Conservation (phyloP, 2,329 filamentous ascomycete genomes). For the Fusarium transvaalense region DNA sequence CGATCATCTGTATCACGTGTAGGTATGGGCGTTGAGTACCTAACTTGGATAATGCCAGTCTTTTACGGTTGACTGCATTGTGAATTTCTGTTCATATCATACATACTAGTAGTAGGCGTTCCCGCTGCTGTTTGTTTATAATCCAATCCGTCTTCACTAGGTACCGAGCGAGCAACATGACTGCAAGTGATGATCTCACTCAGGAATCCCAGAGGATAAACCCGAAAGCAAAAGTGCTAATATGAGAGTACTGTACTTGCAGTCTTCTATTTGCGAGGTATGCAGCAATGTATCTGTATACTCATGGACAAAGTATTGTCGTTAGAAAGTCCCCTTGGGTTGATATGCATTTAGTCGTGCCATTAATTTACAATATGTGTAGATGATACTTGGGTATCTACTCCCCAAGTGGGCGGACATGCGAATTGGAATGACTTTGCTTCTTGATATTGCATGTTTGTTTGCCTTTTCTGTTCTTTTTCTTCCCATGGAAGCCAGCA, state of each 20-base stretch:
- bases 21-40: background rate
- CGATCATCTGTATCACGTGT: constrained; percentile 22
- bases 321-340: background rate
- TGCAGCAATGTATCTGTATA: background rate
- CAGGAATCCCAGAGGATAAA: background rate
- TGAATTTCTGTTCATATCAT: background rate
- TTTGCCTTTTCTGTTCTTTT: background rate
- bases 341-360: too few relatives aligned
- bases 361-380: background rate
- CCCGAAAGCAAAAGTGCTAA: background rate
- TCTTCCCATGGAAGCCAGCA: background rate
- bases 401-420: background rate
- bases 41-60: background rate
- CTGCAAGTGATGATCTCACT: background rate
- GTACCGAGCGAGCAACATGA: too few relatives aligned
- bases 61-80: background rate
- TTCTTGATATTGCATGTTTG: background rate
- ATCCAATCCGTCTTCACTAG: too few relatives aligned
- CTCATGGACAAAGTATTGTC: background rate
- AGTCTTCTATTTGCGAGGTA: background rate
- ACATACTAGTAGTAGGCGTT: background rate
- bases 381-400: background rate
- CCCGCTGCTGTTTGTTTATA: background rate
- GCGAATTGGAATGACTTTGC: background rate
- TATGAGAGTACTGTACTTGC: too few relatives aligned